Conservation (phyloP, 495 filamentous ascomycete species). For the Aspergillus saccharolyticus region DNA sequence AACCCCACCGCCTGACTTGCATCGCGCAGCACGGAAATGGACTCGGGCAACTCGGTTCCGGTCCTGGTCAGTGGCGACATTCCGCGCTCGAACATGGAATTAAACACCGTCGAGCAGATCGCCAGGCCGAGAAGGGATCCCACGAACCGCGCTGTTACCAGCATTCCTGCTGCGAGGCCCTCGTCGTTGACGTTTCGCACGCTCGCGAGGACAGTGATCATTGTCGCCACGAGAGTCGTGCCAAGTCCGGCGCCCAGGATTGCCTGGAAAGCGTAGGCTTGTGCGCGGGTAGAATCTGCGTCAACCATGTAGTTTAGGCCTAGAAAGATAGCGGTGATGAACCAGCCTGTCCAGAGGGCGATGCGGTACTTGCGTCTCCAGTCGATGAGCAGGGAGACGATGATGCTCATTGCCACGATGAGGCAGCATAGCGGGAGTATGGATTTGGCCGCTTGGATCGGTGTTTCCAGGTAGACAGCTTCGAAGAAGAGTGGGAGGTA, state of each 20-base stretch:
- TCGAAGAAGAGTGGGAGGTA: background rate
- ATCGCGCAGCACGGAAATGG: background rate
- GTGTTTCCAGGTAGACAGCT: background rate
- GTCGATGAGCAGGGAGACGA: background rate
- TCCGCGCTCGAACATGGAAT: background rate
- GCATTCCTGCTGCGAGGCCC: background rate
- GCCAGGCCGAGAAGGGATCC: background rate
- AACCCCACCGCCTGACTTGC: background rate
- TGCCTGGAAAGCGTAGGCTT: background rate
- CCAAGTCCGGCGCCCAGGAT: background rate
- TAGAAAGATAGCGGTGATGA: background rate
- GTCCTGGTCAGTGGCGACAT: background rate
- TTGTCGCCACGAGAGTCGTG: background rate
- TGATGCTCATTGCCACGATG: background rate
- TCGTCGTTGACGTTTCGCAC: background rate
- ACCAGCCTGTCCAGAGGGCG: background rate
- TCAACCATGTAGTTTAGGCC: background rate
- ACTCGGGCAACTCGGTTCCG: background rate
- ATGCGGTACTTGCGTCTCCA: background rate
- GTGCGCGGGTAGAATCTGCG: background rate
- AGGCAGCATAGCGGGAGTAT: background rate
- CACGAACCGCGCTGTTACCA: background rate
- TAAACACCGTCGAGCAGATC: background rate
- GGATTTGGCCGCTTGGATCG: background rate
- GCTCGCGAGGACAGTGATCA: background rate